A percentile compares a stretch with the other conserved stretches of the same genome.
These are phyloP conservation scores for Colletotrichum filicis DNA, from an alignment of 2,329 filamentous ascomycete genomes.

Conservation along the genomic window DNA sequence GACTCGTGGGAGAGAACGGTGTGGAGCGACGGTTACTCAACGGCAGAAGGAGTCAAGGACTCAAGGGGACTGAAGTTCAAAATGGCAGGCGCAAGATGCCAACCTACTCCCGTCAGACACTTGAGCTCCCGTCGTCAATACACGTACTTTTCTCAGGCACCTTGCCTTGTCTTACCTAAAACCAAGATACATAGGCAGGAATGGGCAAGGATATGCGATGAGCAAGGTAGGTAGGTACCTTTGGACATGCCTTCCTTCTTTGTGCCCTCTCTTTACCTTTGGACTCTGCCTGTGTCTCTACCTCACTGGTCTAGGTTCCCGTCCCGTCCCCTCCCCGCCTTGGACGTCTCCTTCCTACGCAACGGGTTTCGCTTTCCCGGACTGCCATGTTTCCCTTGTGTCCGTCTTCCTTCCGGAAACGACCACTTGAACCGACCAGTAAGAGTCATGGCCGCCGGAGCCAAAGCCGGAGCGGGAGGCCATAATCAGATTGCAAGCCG, in stretches of 20 bases:
- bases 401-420: constrained; percentile 1
- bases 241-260: constrained; percentile 5
- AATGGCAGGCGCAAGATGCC: not conserved
- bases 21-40: constrained; percentile 9
- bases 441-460: not conserved
- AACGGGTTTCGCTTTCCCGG: not conserved
- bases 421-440: not conserved
- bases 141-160: not conserved
- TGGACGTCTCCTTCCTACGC: not conserved
- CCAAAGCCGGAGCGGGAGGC: not conserved
- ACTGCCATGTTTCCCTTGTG: not conserved
- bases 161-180: not conserved
- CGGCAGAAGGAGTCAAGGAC: not conserved
- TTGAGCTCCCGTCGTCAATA: not conserved
- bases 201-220: constrained; percentile 13
- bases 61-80: not conserved
- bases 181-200: not conserved
- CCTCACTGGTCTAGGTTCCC: not conserved
- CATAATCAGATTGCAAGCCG: not conserved
- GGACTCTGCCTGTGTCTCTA: not conserved
- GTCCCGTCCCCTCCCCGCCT: not conserved
- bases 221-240: not conserved
- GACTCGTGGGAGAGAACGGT: not conserved
- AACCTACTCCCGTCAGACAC: not conserved
- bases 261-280: not conserved